Evolutionary conservation across 345 rosid genomes (phyloP).

Genomic region (Eucalyptus erythrocorys): DNA sequence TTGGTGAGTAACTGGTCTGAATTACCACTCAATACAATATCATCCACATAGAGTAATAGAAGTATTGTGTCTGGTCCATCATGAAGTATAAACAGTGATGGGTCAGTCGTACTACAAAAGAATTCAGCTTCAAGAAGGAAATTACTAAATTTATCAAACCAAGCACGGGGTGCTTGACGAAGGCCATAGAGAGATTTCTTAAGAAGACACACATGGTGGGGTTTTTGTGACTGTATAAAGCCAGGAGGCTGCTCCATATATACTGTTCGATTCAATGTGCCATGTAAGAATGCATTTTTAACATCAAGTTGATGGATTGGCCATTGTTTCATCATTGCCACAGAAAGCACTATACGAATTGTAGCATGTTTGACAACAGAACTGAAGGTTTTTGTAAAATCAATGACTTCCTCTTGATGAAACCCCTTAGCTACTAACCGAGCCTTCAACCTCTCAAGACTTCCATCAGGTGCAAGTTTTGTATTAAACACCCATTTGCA

Average conservation of each 20-base stretch:
- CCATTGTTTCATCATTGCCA: background rate
- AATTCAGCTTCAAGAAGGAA: background rate
- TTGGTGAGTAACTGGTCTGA: background rate
- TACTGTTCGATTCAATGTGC: background rate
- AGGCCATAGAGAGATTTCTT: background rate
- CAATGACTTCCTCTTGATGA: background rate
- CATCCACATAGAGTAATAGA: background rate
- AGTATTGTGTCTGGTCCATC: too few relatives aligned
- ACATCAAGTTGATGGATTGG: background rate
- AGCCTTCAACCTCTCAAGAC: background rate
- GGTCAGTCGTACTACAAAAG: background rate
- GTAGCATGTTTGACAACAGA: background rate
- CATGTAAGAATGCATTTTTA: background rate
- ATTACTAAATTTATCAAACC: background rate
- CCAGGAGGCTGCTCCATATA: background rate
- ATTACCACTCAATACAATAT: background rate
- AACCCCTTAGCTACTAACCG: background rate
- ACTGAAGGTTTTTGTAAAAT: background rate
- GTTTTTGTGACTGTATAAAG: background rate
- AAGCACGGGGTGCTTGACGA: background rate
- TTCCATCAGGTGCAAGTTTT: background rate
- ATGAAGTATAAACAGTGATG: background rate
- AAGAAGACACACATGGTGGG: background rate
- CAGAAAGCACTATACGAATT: background rate
- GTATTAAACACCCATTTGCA: background rate